Evolutionary conservation across 2,329 filamentous ascomycete genomes (phyloP).

Genomic region (Akanthomyces lecanii): DNA sequence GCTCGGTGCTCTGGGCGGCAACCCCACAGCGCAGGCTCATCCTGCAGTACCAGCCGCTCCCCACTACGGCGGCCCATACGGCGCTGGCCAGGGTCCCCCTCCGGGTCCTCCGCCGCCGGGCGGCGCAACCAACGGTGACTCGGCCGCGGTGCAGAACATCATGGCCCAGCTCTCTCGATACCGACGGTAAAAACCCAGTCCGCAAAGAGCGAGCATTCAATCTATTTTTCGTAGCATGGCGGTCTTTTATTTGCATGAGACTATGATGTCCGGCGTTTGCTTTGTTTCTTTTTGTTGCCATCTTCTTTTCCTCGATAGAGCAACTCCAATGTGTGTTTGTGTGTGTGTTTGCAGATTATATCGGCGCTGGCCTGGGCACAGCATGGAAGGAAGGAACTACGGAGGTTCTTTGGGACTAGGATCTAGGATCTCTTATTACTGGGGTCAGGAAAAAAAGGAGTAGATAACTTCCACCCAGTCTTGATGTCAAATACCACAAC

Average conservation of each 20-base stretch:
- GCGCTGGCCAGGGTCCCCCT: conserved; percentile 26
- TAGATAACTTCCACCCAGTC: neutral
- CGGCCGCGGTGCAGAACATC: conserved; percentile 62
- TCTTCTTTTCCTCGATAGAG: neutral
- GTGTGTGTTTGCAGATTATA: neutral
- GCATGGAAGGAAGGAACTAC: neutral
- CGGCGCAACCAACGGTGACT: conserved; percentile 28
- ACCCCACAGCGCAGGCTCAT: conserved; percentile 20
- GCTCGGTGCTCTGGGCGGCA: conserved; percentile 36
- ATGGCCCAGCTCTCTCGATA: conserved; percentile 68
- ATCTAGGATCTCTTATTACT: too few species aligned
- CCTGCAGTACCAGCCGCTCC: conserved; percentile 23
- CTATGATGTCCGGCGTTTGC: neutral
- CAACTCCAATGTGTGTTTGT: neutral
- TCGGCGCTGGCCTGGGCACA: neutral
- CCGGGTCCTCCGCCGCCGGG: neutral
- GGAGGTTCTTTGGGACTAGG: neutral
- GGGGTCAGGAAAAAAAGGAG: neutral
- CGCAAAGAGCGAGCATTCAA: neutral
- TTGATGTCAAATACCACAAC: neutral
- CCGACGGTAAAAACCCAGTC: conserved; percentile 41
- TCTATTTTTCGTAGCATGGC: neutral
- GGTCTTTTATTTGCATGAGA: neutral
- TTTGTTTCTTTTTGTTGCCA: neutral
- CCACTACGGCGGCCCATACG: conserved; percentile 30